Conservation (phyloP, 2,329 filamentous ascomycete genomes). For the Pochonia chlamydosporia region DNA sequence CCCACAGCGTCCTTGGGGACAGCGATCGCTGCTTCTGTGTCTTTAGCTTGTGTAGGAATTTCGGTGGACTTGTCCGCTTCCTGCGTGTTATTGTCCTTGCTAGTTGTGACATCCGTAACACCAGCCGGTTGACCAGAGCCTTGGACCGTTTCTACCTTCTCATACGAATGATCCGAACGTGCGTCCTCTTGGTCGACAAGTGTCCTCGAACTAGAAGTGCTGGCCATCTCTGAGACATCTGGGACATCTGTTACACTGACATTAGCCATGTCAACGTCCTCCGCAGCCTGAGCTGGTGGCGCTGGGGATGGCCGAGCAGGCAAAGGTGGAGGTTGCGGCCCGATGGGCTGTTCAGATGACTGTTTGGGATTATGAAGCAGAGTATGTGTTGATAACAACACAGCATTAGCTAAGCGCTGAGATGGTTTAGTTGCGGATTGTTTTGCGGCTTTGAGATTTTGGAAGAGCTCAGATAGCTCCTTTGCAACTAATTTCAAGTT, state of each 20-base stretch:
- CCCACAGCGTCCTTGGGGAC: not conserved
- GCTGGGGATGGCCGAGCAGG: conserved; percentile 41
- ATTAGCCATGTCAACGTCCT: conserved; percentile 30
- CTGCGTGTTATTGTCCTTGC: conserved; percentile 3
- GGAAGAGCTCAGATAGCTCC: conserved; percentile 66
- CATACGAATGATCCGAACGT: conserved; percentile 27
- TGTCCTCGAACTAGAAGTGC: conserved; percentile 46
- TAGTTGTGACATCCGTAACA: conserved; percentile 7
- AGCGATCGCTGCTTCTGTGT: not conserved
- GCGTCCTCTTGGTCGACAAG: conserved; percentile 40
- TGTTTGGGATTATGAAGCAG: conserved; percentile 27
- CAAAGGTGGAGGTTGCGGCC: conserved; percentile 38
- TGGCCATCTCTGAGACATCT: conserved; percentile 32
- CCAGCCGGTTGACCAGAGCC: conserved; percentile 9
- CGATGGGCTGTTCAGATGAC: conserved; percentile 16
- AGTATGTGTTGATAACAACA: conserved; percentile 53
- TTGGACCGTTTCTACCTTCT: conserved; percentile 22
- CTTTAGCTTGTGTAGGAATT: not conserved
- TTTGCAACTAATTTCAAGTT: conserved; percentile 55
- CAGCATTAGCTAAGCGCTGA: conserved; percentile 73
- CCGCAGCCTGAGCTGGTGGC: conserved; percentile 22
- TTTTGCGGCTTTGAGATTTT: conserved; percentile 60
- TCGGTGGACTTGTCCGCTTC: not conserved
- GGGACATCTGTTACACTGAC: conserved; percentile 23
- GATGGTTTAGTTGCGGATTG: conserved; percentile 62